phyloP scores from a whole-genome alignment of 1,284 basidiomycete species.

The Nidula niveotomentosa region DNA sequence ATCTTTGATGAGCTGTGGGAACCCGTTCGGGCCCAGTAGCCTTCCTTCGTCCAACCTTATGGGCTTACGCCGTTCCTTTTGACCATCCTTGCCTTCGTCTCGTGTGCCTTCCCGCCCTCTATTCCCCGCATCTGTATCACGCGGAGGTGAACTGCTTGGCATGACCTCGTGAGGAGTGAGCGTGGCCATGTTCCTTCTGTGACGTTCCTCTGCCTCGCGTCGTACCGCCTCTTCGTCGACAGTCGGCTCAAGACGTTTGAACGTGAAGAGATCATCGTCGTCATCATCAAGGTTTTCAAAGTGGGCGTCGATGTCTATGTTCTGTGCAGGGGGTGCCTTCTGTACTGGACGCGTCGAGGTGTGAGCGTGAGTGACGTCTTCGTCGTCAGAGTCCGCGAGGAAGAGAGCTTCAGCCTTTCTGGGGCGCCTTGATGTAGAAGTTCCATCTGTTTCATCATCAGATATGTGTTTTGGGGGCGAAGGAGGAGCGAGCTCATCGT shows the following conservation, averaged over 20 bases:
- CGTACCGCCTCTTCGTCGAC: constrained; percentile 50
- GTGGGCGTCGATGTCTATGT: constrained; percentile 57
- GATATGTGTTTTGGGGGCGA: constrained; percentile 15
- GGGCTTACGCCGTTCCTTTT: constrained; percentile 46
- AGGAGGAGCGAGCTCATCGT: constrained; percentile 19
- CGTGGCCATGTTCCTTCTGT: constrained; percentile 28
- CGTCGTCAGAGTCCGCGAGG: constrained; percentile 52
- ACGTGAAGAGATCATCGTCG: constrained; percentile 29
- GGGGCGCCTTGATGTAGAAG: constrained; percentile 16
- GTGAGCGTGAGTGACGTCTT: constrained; percentile 22
- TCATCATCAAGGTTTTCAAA: constrained; percentile 59
- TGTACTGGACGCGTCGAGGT: constrained; percentile 11
- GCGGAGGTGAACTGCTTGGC: constrained; percentile 47
- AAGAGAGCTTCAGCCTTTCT: constrained; percentile 42
- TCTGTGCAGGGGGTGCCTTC: constrained; percentile 18
- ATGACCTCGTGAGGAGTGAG: constrained; percentile 41
- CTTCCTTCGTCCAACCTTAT: constrained; percentile 72
- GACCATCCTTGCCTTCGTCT: constrained; percentile 24
- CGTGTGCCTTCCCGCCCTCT: constrained; percentile 6
- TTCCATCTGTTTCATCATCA: constrained; percentile 37
- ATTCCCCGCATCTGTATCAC: constrained; percentile 25
- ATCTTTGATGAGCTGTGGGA: constrained; percentile 74
- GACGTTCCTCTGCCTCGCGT: constrained; percentile 48
- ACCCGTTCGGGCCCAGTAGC: constrained; percentile 70
- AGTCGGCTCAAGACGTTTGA: constrained; percentile 42